Base-by-base conservation (phyloP, 352 stramenopile species). In the Globisporangium acanthophoron region DNA sequence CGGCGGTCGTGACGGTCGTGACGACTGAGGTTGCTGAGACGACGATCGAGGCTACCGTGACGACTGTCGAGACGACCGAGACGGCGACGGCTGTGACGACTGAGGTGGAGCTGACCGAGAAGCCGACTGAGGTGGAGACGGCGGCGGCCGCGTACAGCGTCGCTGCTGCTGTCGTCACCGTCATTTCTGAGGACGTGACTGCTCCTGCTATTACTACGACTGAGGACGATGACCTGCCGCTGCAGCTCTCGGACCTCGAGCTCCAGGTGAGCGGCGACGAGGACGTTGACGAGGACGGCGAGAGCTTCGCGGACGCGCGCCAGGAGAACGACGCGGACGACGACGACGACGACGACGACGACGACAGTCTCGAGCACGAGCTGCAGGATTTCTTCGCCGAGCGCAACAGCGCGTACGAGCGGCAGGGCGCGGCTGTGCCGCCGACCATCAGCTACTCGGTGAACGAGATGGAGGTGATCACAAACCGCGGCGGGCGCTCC, bases 391-490 rank as follows among this genome's bases (percentile, higher is more conserved):
- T 65, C 40, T 65, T 56, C 11, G 52, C 52, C 1, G 59, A 60
- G 15, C 47, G 40, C 7, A 53, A 40, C 20, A 60, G 43, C 54
- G 52, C 27, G 12, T 41, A 62, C 24, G 48, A 60, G 39, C 55
- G 49, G 16, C 45, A 46, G 47, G 52, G 31, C 54, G 24, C 41
- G 41, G 45, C 56, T n/a, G 75, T 88, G 1, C 74, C 77, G 8
- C 65, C 78, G 1, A 89, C 82, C 3, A 81, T 92, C 60, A 86
- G 65, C 48, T 92, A 88, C 61, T 85, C 78, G 0, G 73, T 92
- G 46, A 90, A 92, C 64, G 82, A 92, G 59, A 92, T 92, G 79
- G 82, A 92, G 51, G 80, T 90, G 37, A 82, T 90, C 50, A 89
- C 82, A 7, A 92, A 88, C 65, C 78, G 82, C 56, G 78, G 73